Conservation (phyloP, 108 stramenopile genomes). For the Poteriospumella lacustris region DNA sequence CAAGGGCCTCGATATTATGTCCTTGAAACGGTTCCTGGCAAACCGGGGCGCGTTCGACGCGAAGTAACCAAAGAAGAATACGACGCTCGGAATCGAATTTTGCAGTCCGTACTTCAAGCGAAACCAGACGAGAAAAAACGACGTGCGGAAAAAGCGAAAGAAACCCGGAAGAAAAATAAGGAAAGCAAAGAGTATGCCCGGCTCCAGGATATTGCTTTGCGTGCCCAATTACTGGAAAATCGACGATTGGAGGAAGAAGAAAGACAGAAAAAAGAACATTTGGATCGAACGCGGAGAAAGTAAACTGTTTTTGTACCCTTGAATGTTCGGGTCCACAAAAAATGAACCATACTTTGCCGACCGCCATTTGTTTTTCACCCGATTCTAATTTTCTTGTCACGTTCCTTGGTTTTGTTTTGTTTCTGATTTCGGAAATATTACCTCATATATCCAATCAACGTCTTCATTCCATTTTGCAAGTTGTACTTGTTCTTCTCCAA, state of each 20-base stretch:
- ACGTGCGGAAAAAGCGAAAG: constrained; percentile 6
- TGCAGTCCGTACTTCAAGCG: constrained; percentile 6
- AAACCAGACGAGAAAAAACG: constrained; percentile 7
- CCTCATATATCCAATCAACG: constrained; percentile 7
- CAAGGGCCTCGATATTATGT: constrained; percentile 7
- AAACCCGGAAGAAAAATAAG: constrained; percentile 8
- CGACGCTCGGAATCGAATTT: constrained; percentile 6
- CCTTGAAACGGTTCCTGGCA: constrained; percentile 6
- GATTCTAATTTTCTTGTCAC: constrained; percentile 8
- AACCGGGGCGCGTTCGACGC: constrained; percentile 5
- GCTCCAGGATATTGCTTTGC: constrained; percentile 6
- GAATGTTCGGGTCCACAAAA: constrained; percentile 7
- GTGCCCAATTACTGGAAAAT: constrained; percentile 7
- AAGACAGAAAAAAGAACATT: constrained; percentile 9
- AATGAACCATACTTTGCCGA: constrained; percentile 7
- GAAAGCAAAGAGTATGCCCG: constrained; percentile 6
- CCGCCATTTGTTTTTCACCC: constrained; percentile 6
- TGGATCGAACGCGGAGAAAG: constrained; percentile 6
- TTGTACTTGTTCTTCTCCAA: constrained; percentile 8
- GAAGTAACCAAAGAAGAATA: constrained; percentile 8
- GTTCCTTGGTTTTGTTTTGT: constrained; percentile 8
- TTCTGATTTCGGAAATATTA: constrained; percentile 9
- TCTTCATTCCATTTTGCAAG: constrained; percentile 8
- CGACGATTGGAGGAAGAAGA: constrained; percentile 6
- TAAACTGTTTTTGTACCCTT: constrained; percentile 8